Conservation (phyloP, 2,329 filamentous ascomycete genomes). For the Colletotrichum filicis region DNA sequence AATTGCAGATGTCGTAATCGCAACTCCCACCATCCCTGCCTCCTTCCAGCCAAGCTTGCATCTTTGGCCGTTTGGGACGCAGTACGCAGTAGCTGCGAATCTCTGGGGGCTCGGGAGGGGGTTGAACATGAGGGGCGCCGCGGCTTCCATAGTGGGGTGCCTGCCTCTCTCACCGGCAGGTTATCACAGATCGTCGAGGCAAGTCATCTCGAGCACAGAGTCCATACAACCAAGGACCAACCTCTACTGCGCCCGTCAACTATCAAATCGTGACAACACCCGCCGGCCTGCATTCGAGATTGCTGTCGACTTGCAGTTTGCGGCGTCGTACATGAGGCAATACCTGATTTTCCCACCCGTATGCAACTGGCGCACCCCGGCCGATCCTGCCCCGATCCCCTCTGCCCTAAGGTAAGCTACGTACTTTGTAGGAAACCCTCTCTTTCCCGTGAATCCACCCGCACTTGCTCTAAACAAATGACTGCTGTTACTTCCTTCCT, state of each 20-base stretch:
- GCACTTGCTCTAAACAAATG: slow-evolving; percentile 10
- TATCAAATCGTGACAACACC: background rate
- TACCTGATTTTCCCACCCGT: slow-evolving; percentile 19
- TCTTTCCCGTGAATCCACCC: background rate
- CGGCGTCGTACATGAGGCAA: slow-evolving; percentile 26
- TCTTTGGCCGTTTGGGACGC: slow-evolving; percentile 4
- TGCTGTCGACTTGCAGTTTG: background rate
- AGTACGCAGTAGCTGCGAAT: background rate
- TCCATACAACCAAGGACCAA: too few species aligned
- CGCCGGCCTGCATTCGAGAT: background rate
- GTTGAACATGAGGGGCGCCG: slow-evolving; percentile 28
- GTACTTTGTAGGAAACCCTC: too few species aligned
- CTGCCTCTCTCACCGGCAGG: background rate
- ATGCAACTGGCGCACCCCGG: slow-evolving; percentile 15
- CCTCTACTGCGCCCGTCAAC: background rate
- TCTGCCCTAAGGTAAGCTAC: background rate
- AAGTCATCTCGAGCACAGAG: background rate
- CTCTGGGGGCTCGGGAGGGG: background rate
- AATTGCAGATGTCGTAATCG: slow-evolving; percentile 25
- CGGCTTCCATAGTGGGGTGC: slow-evolving; percentile 5
- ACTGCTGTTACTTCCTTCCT: background rate
- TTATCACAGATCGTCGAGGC: background rate
- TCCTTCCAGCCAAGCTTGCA: slow-evolving; percentile 24
- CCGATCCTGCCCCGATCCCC: slow-evolving; percentile 17
- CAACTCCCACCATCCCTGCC: slow-evolving; percentile 16